phyloP scores from a whole-genome alignment of 2,329 filamentous ascomycete genomes.

The Monilinia laxa region DNA sequence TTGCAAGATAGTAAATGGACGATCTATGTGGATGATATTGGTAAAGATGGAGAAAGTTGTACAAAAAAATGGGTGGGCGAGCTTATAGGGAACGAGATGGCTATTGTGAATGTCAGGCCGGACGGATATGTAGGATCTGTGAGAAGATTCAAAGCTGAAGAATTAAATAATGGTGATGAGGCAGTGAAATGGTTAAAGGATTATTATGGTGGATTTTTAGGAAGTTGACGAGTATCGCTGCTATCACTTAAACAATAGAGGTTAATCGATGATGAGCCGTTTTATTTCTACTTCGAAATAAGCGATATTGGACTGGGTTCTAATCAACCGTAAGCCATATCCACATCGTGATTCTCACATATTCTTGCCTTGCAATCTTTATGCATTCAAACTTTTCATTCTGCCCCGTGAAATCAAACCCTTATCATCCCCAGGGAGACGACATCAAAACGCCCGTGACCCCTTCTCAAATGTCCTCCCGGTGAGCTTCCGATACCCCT shows the following conservation, averaged over 20 bases:
- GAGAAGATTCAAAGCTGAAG: conserved; percentile 43
- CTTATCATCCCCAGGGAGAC: too few species aligned
- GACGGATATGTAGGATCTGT: conserved; percentile 74
- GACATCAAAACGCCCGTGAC: too few species aligned
- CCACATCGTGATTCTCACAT: too few species aligned
- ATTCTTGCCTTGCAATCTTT: too few species aligned
- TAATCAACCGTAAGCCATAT: too few species aligned
- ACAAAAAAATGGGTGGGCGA: conserved; percentile 62
- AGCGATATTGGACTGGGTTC: too few species aligned
- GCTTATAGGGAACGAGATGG: conserved; percentile 56
- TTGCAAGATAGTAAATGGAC: conserved; percentile 68
- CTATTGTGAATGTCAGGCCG: conserved; percentile 66
- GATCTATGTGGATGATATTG: conserved; percentile 68
- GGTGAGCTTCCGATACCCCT: too few species aligned
- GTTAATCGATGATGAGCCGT: too few species aligned
- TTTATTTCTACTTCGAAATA: too few species aligned
- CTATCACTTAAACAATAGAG: background rate
- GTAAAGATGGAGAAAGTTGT: conserved; percentile 58
- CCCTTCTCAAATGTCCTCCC: too few species aligned
- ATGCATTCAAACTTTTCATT: too few species aligned
- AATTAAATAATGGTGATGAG: conserved; percentile 34
- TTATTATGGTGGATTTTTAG: conserved; percentile 51
- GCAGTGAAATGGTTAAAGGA: conserved; percentile 49
- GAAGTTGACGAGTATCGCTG: conserved; percentile 26
- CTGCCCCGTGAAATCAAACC: too few species aligned